Conservation (phyloP, 768 basidiomycete species). For the Daedaleopsis nitida region DNA sequence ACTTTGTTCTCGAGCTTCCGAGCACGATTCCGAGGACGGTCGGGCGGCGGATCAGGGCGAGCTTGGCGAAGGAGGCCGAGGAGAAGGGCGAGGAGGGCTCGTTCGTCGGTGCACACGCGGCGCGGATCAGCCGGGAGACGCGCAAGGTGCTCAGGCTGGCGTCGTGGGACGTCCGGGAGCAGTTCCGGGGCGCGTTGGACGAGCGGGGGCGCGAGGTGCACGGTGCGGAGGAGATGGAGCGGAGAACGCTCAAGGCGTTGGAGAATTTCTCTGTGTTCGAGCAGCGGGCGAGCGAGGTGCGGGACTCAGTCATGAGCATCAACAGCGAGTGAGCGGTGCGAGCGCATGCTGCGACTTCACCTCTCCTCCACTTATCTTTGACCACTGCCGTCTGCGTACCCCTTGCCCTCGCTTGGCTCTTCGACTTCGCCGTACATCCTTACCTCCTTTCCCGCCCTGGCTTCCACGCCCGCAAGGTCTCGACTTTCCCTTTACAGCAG, state of each 20-base stretch:
- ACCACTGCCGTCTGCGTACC: not conserved
- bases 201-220: slow-evolving; percentile 76
- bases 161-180: slow-evolving; percentile 86
- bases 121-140: slow-evolving; percentile 79
- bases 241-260: slow-evolving; percentile 66
- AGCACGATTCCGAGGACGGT: slow-evolving; percentile 86
- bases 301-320: slow-evolving; percentile 27
- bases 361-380: not conserved
- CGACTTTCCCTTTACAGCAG: not conserved
- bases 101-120: slow-evolving; percentile 69
- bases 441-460: not conserved
- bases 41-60: slow-evolving; percentile 77
- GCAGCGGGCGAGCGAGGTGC: slow-evolving; percentile 45
- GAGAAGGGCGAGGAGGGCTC: slow-evolving; percentile 49
- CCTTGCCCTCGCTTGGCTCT: not conserved
- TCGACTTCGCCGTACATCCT: slow-evolving; percentile 15
- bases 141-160: slow-evolving; percentile 91
- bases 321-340: slow-evolving; percentile 2
- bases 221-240: slow-evolving; percentile 74
- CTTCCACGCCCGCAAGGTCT: slow-evolving; percentile 9
- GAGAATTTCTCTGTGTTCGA: slow-evolving; percentile 67
- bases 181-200: slow-evolving; percentile 81
- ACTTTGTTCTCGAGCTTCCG: slow-evolving; percentile 87
- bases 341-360: not conserved
- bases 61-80: slow-evolving; percentile 52